Evolutionary conservation across 768 basidiomycete genomes (phyloP), one percentile per base, ranked within the genome.

Genomic region (Rhizopogon roseolus): DNA sequence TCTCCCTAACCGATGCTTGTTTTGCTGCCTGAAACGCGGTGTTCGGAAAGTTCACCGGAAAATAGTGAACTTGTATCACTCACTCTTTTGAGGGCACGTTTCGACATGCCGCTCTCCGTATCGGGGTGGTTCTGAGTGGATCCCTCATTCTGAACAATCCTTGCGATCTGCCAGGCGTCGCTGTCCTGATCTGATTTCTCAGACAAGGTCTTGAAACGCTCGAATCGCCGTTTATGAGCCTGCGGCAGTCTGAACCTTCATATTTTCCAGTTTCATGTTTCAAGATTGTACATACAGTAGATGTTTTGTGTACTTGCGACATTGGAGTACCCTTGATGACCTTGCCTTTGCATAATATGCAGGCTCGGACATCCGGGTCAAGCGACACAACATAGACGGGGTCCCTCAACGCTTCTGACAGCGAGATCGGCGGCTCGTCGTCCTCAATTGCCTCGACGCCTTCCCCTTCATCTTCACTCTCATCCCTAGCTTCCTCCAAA

Each of bases 261-360:
- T 55, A 17, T 43, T 38, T 22, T 56, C 27, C 19, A 27, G 40
- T 40, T 39, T 16, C 6, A 38, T 16, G 36, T 44, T 34, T 17
- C 1, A n/a, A 19, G 36, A 34, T 40, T 56, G 61, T 68, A 79
- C 83, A 69, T 77, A 81, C 90, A 68, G 78, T 81, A 34, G 88
- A 86, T 9, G 70, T 71, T 54, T 71, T 73, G 66, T 92, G 90
- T 13, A 78, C 67, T 53, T 75, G 69, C 36, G 78, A 71, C 81
- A 86, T 82, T 48, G 72, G 73, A 8, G 58, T 50, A 44, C 78
- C 77, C 64, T 89, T 89, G 39, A 92, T 74, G n/a, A 76, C 63
- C 64, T 88, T 92, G 38, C 82, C 83, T 10, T 85, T 88, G 66
- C 90, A 92, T 5, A 86, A 63, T 7, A 84, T 74, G 64, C 90